These are phyloP conservation scores for Amanita thiersii DNA, from an alignment of 768 basidiomycete genomes.

Conservation along the genomic window DNA sequence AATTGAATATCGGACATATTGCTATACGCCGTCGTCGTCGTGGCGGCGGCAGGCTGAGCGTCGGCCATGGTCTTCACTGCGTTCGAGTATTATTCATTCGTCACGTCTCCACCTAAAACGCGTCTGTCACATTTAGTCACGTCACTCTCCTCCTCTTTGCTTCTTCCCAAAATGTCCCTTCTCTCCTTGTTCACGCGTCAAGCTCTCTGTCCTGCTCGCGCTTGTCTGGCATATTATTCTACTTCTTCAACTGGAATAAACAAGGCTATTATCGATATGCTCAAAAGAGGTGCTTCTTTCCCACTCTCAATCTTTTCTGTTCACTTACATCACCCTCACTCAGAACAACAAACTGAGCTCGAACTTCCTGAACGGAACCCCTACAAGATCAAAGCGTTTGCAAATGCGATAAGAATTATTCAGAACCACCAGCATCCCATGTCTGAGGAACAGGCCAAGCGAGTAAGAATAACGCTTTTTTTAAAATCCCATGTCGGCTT, in stretches of 20 bases:
- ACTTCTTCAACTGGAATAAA: conserved; percentile 11
- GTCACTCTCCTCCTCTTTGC: not conserved
- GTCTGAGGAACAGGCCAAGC: conserved; percentile 32
- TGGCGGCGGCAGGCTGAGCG: conserved; percentile 15
- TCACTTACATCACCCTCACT: conserved; percentile 3
- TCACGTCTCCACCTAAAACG: conserved; percentile 2
- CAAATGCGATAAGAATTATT: conserved; percentile 37
- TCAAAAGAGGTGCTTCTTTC: conserved; percentile 30
- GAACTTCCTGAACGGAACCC: conserved; percentile 24
- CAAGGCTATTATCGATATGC: conserved; percentile 22
- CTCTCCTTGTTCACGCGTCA: conserved; percentile 10
- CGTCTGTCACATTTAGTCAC: conserved; percentile 6
- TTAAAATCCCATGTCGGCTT: not conserved
- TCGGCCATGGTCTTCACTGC: conserved; percentile 19
- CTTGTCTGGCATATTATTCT: conserved; percentile 8
- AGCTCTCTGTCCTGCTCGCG: conserved; percentile 4
- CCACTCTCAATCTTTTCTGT: not conserved
- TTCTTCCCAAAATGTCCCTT: not conserved
- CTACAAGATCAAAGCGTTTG: conserved; percentile 45
- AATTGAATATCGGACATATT: conserved; percentile 58
- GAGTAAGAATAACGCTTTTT: conserved; percentile 22
- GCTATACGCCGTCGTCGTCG: conserved; percentile 21
- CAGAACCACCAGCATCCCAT: conserved; percentile 30
- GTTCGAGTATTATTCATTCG: too few species aligned
- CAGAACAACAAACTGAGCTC: conserved; percentile 39